Evolutionary conservation across 2,329 filamentous ascomycete genomes (phyloP).

Genomic region (Pestalotiopsis sp.): DNA sequence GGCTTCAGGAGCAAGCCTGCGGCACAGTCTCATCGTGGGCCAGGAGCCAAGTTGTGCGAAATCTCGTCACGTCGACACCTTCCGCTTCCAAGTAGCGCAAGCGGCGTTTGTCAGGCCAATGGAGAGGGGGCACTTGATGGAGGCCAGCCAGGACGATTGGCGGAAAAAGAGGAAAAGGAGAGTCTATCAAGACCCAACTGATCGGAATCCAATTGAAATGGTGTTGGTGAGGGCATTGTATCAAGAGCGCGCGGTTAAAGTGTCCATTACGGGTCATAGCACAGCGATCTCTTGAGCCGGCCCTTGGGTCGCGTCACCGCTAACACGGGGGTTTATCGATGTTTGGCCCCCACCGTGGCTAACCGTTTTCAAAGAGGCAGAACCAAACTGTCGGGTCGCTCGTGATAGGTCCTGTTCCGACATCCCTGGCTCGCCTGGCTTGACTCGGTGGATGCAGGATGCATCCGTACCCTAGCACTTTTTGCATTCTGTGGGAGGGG

Average conservation of each 20-base stretch:
- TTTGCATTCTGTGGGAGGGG: neutral
- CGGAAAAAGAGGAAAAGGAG: neutral
- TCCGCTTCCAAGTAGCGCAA: neutral
- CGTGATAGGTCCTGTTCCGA: conserved; percentile 2
- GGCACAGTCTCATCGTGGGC: neutral
- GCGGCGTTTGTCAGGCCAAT: conserved; percentile 1
- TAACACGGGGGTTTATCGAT: neutral
- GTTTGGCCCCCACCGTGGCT: conserved; percentile 4
- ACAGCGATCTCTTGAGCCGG: neutral
- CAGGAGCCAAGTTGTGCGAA: neutral
- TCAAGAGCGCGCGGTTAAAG: neutral
- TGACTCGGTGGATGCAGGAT: neutral
- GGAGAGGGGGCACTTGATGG: neutral
- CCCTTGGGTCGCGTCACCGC: neutral
- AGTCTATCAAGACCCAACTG: neutral
- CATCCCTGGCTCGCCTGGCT: neutral
- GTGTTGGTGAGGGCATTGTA: neutral
- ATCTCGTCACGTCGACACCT: neutral
- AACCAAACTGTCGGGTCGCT: conserved; percentile 1
- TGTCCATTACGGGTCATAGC: neutral
- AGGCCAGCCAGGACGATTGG: neutral
- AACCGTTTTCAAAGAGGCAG: neutral
- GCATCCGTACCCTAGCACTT: neutral
- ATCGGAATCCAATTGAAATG: neutral
- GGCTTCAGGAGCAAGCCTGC: neutral